A percentile compares a stretch with the other conserved stretches of the same genome.
Conservation (phyloP, 495 filamentous ascomycete species). For the Pyrenula aspistea region DNA sequence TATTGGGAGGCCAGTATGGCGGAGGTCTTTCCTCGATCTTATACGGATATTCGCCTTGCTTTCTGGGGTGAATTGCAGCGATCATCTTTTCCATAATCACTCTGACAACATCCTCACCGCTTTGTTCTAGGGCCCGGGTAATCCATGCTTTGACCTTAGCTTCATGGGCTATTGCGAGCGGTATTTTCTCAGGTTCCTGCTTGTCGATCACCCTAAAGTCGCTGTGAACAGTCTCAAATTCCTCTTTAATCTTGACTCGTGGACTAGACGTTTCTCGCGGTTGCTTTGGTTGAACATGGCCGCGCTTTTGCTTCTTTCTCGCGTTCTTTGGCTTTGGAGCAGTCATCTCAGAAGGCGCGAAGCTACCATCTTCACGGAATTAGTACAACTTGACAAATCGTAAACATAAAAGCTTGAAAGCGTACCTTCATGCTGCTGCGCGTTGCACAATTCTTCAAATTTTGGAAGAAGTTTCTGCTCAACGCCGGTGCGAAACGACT, state of each 20-base stretch:
- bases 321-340: background rate
- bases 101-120: background rate
- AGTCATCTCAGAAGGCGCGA: background rate
- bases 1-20: conserved; percentile 65
- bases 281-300: background rate
- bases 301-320: background rate
- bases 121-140: background rate
- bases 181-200: background rate
- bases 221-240: background rate
- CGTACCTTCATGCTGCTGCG: no score
- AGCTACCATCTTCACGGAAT: background rate
- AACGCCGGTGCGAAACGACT: no score
- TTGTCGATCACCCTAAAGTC: background rate
- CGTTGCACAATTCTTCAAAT: no score
- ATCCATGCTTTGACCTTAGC: background rate
- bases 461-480: no score
- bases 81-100: conserved; percentile 67
- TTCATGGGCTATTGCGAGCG: background rate
- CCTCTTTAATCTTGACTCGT: background rate
- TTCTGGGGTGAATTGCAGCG: conserved; percentile 72
- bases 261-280: background rate
- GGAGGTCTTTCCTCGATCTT: conserved; percentile 47
- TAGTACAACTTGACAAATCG: background rate
- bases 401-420: background rate
- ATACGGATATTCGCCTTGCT: conserved; percentile 70